Conservation (phyloP, 345 rosid species). For the Gossypium bickii region DNA sequence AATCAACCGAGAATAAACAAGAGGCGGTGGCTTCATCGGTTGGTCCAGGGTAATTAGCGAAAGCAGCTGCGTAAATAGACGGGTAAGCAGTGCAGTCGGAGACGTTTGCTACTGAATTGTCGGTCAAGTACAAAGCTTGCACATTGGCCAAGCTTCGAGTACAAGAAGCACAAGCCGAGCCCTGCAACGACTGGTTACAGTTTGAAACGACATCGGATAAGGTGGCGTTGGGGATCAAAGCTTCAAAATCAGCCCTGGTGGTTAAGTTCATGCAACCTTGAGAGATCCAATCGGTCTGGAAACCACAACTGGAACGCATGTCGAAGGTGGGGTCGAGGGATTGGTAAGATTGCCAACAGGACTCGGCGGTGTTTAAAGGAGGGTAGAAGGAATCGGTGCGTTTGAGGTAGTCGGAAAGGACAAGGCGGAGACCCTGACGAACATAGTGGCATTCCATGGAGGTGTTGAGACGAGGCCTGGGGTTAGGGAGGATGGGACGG, state of each 20-base stretch:
- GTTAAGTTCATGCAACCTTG: constrained; percentile 74
- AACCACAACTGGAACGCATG: constrained; percentile 58
- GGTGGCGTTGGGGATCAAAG: constrained; percentile 32
- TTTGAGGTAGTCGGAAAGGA: constrained; percentile 56
- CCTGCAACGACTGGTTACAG: constrained; percentile 63
- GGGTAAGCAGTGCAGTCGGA: constrained; percentile 60
- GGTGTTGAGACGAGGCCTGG: constrained; percentile 9
- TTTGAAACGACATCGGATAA: constrained; percentile 25
- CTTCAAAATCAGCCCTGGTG: constrained; percentile 54
- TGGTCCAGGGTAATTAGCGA: constrained; percentile 58
- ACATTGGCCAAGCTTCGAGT: constrained; percentile 46
- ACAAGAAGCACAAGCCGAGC: constrained; percentile 74
- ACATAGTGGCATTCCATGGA: constrained; percentile 48
- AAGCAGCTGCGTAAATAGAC: constrained; percentile 66
- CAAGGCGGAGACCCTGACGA: constrained; percentile 66
- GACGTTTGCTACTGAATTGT: constrained; percentile 58
- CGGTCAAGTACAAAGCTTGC: constrained; percentile 40
- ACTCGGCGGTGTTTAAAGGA: constrained; percentile 46
- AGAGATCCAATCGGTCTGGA: constrained; percentile 69
- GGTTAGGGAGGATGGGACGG: constrained; percentile 23
- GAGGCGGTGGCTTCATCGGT: constrained; percentile 52
- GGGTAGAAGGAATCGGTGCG: constrained; percentile 51
- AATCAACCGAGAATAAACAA: constrained; percentile 58
- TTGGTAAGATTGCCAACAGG: constrained; percentile 68
- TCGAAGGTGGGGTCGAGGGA: constrained; percentile 42